Base-by-base conservation (phyloP, 2,329 filamentous ascomycete genomes). In the Coniochaeta ligniaria region DNA sequence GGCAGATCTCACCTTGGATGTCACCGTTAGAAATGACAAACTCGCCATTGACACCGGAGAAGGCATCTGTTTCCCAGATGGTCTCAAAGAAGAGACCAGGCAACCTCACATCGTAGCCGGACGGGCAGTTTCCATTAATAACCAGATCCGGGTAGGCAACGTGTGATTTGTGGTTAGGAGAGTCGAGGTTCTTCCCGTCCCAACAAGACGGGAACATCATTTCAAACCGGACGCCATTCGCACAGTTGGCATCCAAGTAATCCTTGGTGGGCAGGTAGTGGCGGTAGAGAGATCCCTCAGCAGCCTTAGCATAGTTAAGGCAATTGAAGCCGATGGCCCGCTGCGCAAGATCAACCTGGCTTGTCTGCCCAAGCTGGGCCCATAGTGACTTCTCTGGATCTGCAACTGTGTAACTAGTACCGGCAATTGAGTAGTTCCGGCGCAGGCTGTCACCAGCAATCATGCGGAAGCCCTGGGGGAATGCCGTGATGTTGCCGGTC, bases 291-390 rank as follows among this genome's bases (percentile, higher is more conserved):
- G 92, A 89, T 1, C 83, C 81, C 73, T 96, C 92, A 2, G 89
- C 78, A 0, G 74, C 68, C 26, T 74, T 78, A 35, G 67, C 69
- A 71, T 97, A 97, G 83, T 98, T 88, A 63, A 99, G 77, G 75
- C 95, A 98, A 80, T 98, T 98, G 83, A 96, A 96, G 3, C 95
- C 94, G 31, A 97, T 68, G 11, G 93, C 91, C 63, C 93, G 92
- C 78, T 96, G 89, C 58, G 77, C 78, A 41, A 97, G 83, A 59
- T 87, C 83, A 17, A 75, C 73, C 77, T 96, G 92, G 55, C 71
- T 74, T 12, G 87, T 89, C 68, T 84, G 82, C 62, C 88, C 83
- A 6, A 85, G 76, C 1, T 74, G 70, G 26, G 74, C 74, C 93
- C 93, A 97, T 26, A 74, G 64, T 14, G 90, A 92, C 75, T 92